Conservation (phyloP, 2,329 filamentous ascomycete genomes). For the Passalora sequoiae region DNA sequence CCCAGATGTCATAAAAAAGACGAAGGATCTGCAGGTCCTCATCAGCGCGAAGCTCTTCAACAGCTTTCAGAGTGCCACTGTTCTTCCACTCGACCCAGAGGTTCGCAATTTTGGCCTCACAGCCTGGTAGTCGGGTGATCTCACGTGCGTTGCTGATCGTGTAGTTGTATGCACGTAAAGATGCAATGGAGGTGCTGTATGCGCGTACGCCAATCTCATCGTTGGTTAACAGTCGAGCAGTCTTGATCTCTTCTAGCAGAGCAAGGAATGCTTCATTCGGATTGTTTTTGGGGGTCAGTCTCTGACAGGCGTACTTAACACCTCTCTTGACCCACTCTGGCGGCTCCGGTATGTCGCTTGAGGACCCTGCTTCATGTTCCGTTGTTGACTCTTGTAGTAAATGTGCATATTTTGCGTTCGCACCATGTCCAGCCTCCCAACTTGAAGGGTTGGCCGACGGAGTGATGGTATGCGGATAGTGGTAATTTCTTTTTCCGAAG, state of each 20-base stretch:
- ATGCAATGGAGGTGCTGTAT: constrained; percentile 81
- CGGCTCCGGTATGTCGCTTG: constrained; percentile 54
- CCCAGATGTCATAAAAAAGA: constrained; percentile 81
- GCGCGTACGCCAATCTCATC: constrained; percentile 78
- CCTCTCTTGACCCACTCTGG: constrained; percentile 64
- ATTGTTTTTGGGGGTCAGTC: constrained; percentile 62
- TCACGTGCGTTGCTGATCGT: constrained; percentile 43
- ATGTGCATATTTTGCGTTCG: constrained; percentile 34
- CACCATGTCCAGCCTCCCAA: constrained; percentile 31
- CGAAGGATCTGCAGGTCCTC: constrained; percentile 59
- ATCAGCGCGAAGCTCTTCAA: constrained; percentile 59
- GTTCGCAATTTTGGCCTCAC: constrained; percentile 70
- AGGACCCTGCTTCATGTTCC: constrained; percentile 60
- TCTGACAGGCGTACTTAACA: constrained; percentile 71
- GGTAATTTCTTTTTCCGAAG: constrained; percentile 23
- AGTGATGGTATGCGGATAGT: constrained; percentile 13
- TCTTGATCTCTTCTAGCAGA: constrained; percentile 68
- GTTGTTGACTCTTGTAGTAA: constrained; percentile 69
- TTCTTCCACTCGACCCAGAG: constrained; percentile 72
- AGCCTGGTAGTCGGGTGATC: constrained; percentile 62
- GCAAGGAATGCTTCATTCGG: constrained; percentile 73
- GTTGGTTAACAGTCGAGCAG: constrained; percentile 62
- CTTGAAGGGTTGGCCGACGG: constrained; percentile 17
- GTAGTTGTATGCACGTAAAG: constrained; percentile 74
- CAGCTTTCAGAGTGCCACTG: constrained; percentile 55